phyloP scores from a whole-genome alignment of 768 basidiomycete species.

The Lenzites betulinus region DNA sequence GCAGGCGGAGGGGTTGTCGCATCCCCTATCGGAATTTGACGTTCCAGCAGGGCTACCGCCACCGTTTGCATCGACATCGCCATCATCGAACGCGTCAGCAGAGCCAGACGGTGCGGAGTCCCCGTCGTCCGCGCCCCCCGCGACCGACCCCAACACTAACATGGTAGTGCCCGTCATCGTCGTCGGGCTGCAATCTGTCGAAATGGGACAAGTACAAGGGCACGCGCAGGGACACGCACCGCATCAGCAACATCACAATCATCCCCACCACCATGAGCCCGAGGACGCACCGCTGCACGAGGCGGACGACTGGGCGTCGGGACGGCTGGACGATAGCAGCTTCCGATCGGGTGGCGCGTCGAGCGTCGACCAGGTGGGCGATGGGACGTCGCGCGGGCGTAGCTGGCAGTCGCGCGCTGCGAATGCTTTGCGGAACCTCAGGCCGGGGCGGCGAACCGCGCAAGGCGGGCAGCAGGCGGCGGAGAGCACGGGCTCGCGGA shows the following conservation, averaged over 20 bases:
- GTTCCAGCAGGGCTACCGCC: neutral
- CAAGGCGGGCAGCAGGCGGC: constrained; percentile 14
- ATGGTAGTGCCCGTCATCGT: constrained; percentile 81
- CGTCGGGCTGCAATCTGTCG: constrained; percentile 78
- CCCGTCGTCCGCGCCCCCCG: constrained; percentile 20
- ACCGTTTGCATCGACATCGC: neutral
- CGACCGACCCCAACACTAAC: constrained; percentile 24
- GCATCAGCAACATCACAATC: neutral
- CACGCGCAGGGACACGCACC: constrained; percentile 11
- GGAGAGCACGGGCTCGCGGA: constrained; percentile 50
- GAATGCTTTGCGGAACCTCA: constrained; percentile 57
- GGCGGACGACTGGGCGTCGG: neutral
- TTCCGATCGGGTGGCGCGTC: constrained; percentile 1
- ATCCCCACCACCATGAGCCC: constrained; percentile 2
- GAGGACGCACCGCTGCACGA: neutral
- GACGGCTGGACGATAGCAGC: constrained; percentile 7
- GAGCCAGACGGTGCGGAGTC: constrained; percentile 17
- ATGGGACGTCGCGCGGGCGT: constrained; percentile 35
- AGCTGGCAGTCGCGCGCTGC: constrained; percentile 67
- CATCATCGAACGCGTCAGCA: neutral
- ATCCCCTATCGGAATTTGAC: constrained; percentile 2
- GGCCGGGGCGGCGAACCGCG: constrained; percentile 25
- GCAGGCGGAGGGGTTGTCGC: neutral
- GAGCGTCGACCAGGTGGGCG: constrained; percentile 1
- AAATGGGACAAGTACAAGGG: constrained; percentile 38